phyloP scores from a whole-genome alignment of 1,284 basidiomycete genomes.

The Ustilago trichophora region DNA sequence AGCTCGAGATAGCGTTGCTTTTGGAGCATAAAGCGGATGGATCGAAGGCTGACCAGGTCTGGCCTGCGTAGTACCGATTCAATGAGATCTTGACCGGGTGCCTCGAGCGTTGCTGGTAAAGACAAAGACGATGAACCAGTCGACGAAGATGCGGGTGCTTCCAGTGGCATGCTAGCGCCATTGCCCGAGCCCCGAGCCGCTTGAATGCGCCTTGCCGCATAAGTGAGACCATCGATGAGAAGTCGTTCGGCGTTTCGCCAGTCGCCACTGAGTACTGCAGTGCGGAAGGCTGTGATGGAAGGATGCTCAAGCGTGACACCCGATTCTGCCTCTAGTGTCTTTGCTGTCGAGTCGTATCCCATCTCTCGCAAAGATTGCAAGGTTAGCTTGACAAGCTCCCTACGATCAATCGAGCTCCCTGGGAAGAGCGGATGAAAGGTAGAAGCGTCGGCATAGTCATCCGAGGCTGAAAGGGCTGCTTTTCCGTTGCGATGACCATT shows the following conservation, averaged over 20 bases:
- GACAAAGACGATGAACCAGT: conserved; percentile 17
- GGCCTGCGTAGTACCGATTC: conserved; percentile 52
- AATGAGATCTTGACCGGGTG: conserved; percentile 25
- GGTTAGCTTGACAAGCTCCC: conserved; percentile 89
- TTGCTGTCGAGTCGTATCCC: conserved; percentile 90
- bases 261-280: conserved; percentile 80
- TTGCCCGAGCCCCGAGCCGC: conserved; percentile 10
- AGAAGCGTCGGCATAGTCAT: conserved; percentile 23
- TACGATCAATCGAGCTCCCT: conserved; percentile 71
- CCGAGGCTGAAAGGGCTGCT: not conserved
- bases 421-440: conserved; percentile 31
- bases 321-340: conserved; percentile 88
- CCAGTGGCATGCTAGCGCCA: not conserved
- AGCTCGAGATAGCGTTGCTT: conserved; percentile 96
- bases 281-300: conserved; percentile 81
- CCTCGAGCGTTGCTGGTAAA: conserved; percentile 4
- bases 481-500: conserved; percentile 31
- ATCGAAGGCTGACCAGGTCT: conserved; percentile 57
- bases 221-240: conserved; percentile 70
- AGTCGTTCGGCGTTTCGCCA: conserved; percentile 84
- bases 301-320: conserved; percentile 85
- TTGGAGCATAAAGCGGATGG: conserved; percentile 84
- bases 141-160: conserved; percentile 19
- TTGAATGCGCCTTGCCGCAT: conserved; percentile 39
- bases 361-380: conserved; percentile 91